Base-by-base conservation (phyloP, 345 rosid genomes). In the Laguncularia racemosa region DNA sequence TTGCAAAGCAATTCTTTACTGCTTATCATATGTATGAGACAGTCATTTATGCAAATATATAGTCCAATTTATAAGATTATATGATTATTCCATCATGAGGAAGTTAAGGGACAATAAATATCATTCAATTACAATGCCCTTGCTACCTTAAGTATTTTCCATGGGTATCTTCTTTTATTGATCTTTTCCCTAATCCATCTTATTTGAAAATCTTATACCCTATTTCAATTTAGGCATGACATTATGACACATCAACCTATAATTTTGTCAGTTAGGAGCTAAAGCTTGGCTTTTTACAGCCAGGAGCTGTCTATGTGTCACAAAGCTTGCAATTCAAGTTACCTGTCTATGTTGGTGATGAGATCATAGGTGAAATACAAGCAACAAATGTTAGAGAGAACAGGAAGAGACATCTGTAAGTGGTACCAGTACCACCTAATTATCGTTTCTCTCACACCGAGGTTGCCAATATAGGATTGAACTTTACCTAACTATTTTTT, bases 221-320 rank as follows among this genome's bases (percentile, higher is more conserved):
- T 9, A 33, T 33, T 33, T 33, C 40, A 33, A 33, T 33, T 9
- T 6, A 6, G 11, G 40, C 40, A 6, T 33, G 40, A 33, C 11
- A 8, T 4, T 33, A 33, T 8, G 10, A 33, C 40, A 33, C 40
- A 33, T 0, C 40, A 3, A 33, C 7, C 40, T 33, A 9, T 51
- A 9, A 38, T 17, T 64, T 16, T 40, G 15, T 55, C 44, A 20
- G 1, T 65, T 46, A 18, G 14, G 21, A 16, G 19, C 21, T 16
- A 17, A 43, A 17, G 15, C 45, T 14, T 21, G 47, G 4, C 13
- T 28, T 28, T 58, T 57, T 64, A 57, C 51, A 93, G 96, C 95
- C 97, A 28, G 90, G 97, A 77, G 96, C 96, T 28, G 64, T 89
- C 16, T 87, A 93, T 65, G 84, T 74, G 53, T 86, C 96, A 51